phyloP scores from a whole-genome alignment of 2,329 filamentous ascomycete genomes.

The Colletotrichum graminicola region DNA sequence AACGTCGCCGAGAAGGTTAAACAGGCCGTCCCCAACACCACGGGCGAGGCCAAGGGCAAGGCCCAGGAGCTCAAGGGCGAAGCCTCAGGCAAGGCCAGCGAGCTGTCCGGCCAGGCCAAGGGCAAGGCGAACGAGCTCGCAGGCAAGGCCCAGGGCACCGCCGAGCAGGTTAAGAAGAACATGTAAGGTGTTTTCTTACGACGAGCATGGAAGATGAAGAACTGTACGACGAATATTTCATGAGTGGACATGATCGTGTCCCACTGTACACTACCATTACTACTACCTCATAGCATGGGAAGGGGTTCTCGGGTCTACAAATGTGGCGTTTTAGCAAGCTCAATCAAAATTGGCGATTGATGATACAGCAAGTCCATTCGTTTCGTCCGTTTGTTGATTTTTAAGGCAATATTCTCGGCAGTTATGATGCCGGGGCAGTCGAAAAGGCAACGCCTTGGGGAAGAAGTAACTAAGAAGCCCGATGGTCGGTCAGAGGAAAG shows the following conservation, averaged over 20 bases:
- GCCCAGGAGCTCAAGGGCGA: slow-evolving; percentile 55
- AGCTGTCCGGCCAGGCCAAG: slow-evolving; percentile 51
- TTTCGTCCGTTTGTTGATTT: too few species aligned
- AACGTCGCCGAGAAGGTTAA: slow-evolving; percentile 62
- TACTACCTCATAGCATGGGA: slow-evolving; percentile 26
- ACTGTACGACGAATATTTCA: not conserved
- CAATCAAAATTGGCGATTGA: slow-evolving; percentile 21
- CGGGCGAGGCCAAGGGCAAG: slow-evolving; percentile 54
- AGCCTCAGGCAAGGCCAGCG: slow-evolving; percentile 55
- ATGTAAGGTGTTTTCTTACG: slow-evolving; percentile 37
- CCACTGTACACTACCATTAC: slow-evolving; percentile 26
- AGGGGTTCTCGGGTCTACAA: slow-evolving; percentile 11
- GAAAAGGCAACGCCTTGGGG: too few species aligned
- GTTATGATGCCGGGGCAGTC: not conserved
- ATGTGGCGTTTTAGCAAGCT: slow-evolving; percentile 12
- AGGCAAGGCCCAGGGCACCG: slow-evolving; percentile 57
- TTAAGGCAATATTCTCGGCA: not conserved
- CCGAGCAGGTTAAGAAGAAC: slow-evolving; percentile 55
- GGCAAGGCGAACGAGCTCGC: slow-evolving; percentile 53
- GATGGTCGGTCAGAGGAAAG: not conserved
- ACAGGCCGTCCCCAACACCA: slow-evolving; percentile 54
- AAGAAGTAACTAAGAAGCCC: not conserved
- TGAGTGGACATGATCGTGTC: not conserved
- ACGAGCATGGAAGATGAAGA: not conserved
- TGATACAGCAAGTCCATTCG: not conserved